Conservation (phyloP, 371 early-diverging fungal genomes). For the Mucor indicus region DNA sequence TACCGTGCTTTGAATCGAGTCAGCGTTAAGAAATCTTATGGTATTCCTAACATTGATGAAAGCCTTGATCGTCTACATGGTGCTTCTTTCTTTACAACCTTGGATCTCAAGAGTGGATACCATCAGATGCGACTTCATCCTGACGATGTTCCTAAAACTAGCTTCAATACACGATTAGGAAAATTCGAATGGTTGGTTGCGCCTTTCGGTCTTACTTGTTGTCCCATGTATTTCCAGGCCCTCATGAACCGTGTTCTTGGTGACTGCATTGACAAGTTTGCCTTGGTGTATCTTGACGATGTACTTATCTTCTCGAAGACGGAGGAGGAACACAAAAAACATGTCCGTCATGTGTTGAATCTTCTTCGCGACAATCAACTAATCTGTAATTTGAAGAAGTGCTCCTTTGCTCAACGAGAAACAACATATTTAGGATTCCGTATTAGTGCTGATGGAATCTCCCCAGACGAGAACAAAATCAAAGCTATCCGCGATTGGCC, state of each 20-base stretch:
- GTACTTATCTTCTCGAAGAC: constrained; percentile 51
- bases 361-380: constrained; percentile 31
- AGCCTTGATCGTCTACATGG: constrained; percentile 21
- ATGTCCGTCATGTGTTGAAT: constrained; percentile 33
- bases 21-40: constrained; percentile 39
- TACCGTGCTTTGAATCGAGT: constrained; percentile 40
- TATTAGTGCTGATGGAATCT: constrained; percentile 26
- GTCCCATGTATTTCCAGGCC: background rate
- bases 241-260: constrained; percentile 18
- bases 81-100: constrained; percentile 17
- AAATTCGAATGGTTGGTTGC: background rate
- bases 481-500: constrained; percentile 34
- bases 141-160: background rate
- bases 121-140: background rate
- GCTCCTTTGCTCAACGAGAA: constrained; percentile 31
- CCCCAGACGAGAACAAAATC: constrained; percentile 24
- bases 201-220: background rate
- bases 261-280: constrained; percentile 28
- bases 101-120: constrained; percentile 8
- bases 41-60: constrained; percentile 47
- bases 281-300: constrained; percentile 56
- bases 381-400: constrained; percentile 47
- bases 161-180: constrained; percentile 10
- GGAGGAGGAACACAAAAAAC: constrained; percentile 38
- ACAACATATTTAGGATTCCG: constrained; percentile 45